These are phyloP conservation scores for Rhodotorula toruloides DNA, from an alignment of 768 basidiomycete species.

Conservation along the genomic window DNA sequence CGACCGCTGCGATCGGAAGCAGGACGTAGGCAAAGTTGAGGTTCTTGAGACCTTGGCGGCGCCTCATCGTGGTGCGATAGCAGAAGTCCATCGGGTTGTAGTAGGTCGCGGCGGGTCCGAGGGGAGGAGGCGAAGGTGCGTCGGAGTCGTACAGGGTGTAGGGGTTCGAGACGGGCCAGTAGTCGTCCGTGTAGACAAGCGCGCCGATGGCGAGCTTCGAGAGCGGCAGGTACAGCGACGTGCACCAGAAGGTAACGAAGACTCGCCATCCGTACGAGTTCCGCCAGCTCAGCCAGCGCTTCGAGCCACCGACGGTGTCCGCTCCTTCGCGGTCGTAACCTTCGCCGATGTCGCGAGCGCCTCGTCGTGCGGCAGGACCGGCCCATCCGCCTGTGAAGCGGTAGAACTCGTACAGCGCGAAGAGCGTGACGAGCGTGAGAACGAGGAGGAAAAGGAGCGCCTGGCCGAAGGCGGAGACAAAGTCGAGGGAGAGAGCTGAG, in stretches of 20 bases:
- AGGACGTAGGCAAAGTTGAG: slow-evolving; percentile 65
- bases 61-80: slow-evolving; percentile 68
- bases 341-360: slow-evolving; percentile 35
- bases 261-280: slow-evolving; percentile 55
- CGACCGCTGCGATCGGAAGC: slow-evolving; percentile 57
- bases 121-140: slow-evolving; percentile 53
- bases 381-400: slow-evolving; percentile 49
- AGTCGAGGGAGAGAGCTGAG: slow-evolving; percentile 68
- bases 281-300: slow-evolving; percentile 53
- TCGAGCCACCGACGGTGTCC: too few species aligned
- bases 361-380: background rate
- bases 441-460: slow-evolving; percentile 60
- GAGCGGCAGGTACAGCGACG: slow-evolving; percentile 67
- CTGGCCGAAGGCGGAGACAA: slow-evolving; percentile 58
- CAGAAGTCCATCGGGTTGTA: slow-evolving; percentile 67
- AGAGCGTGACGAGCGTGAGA: slow-evolving; percentile 56
- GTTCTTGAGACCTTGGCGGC: slow-evolving; percentile 49
- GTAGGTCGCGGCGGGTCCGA: slow-evolving; percentile 58
- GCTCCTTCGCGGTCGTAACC: slow-evolving; percentile 39
- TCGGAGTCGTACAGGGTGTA: slow-evolving; percentile 58
- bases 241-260: slow-evolving; percentile 61
- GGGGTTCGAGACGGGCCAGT: slow-evolving; percentile 63
- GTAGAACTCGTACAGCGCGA: slow-evolving; percentile 59
- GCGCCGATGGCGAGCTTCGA: slow-evolving; percentile 73
- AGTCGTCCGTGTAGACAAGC: slow-evolving; percentile 66